Conservation (phyloP, 768 basidiomycete genomes). For the Trametes punicea region DNA sequence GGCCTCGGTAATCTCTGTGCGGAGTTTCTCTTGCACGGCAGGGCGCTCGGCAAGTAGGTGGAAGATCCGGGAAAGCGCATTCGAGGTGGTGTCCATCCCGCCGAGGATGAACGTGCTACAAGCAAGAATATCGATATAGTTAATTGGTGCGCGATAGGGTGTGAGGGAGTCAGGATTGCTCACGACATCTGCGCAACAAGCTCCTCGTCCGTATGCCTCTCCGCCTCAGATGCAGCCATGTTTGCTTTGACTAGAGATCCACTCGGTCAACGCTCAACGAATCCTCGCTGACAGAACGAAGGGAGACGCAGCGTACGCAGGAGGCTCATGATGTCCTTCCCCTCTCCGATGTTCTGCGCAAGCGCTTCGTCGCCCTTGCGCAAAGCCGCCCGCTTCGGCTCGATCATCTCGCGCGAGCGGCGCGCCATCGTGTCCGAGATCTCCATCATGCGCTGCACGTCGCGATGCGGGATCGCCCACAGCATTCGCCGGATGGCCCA, state of each 20-base stretch:
- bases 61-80: slow-evolving; percentile 17
- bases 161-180: neutral
- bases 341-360: slow-evolving; percentile 27
- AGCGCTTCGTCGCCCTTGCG: slow-evolving; percentile 26
- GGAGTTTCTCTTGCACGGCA: slow-evolving; percentile 30
- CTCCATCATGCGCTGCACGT: slow-evolving; percentile 39
- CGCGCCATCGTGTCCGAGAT: slow-evolving; percentile 48
- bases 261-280: neutral
- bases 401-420: slow-evolving; percentile 38
- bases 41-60: slow-evolving; percentile 26
- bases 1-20: slow-evolving; percentile 19
- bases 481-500: slow-evolving; percentile 42
- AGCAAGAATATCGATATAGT: no score
- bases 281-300: neutral
- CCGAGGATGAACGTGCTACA: slow-evolving; percentile 23
- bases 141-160: neutral
- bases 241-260: slow-evolving; percentile 22
- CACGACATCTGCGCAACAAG: slow-evolving; percentile 19
- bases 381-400: slow-evolving; percentile 35
- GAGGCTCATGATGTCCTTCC: slow-evolving; percentile 49
- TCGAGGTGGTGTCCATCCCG: slow-evolving; percentile 25
- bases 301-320: slow-evolving; percentile 33
- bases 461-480: slow-evolving; percentile 36
- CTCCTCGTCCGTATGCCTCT: slow-evolving; percentile 14
- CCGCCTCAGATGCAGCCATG: slow-evolving; percentile 6